Base-by-base conservation (phyloP, 192 early-diverging fungal species). In the Kickxella alabastrina region DNA sequence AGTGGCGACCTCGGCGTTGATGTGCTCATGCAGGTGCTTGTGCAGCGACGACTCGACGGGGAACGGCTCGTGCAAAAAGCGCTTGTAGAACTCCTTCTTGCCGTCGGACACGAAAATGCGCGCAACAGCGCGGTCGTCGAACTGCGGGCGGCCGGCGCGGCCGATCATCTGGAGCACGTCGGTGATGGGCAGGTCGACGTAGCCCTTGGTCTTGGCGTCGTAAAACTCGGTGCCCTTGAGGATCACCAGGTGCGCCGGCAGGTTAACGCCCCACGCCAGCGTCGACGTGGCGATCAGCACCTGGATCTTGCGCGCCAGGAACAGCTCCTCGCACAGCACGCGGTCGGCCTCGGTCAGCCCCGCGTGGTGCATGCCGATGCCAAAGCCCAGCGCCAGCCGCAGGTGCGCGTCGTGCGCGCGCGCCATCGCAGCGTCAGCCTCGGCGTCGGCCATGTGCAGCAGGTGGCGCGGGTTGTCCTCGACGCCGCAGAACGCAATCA, bases 101-200 rank as follows among this genome's bases (percentile, higher is more conserved):
- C 80, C 67, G 54, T 97, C 97, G 21, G 92, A 90, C 0, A 98
- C 94, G 63, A 99, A 85, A 43, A 99, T 90, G 9, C 87, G 78
- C 2, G 94, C 93, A 31, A 97, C 82, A 19, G 93, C 97, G 25
- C 84, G 85, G 59, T 90, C 84, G 67, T 98, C 97, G 52, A 93
- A 98, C 75, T 97, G 93, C 8, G 93, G 94, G 36, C 97, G 84
- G 17, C 84, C 94, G 6, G 97, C 97, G 52, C 94, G 87, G 15
- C 95, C 97, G 83, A 99, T 93, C 95, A 98, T 99, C 70, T 98
- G 97, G 37, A 98, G 71, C 6, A 99, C 89, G 66, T 99, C 95
- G 7, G 97, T 97, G 49, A 98, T 93, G 0, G 94, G 95, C 54
- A 91, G 92, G 56, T 99, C 97, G 9, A 95, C 92, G 61, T 98